Base-by-base conservation (phyloP, 495 filamentous ascomycete species). In the Hyaloscypha bicolor region DNA sequence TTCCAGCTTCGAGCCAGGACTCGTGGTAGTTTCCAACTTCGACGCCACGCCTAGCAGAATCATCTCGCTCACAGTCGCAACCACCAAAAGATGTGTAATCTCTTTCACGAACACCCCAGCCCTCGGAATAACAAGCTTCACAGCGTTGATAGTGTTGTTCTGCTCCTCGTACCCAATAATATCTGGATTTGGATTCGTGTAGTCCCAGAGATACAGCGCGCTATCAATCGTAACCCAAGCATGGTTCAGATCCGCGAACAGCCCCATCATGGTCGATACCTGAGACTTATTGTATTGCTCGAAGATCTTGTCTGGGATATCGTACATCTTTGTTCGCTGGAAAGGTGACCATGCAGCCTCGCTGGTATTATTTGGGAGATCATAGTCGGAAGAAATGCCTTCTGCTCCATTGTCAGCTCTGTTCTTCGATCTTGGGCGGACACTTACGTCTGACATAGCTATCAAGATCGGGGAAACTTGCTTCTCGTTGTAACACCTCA, bases 141-240 rank as follows among this genome's bases (percentile, higher is more conserved):
- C 92, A 32, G 90, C 86, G 31, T 90, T 92, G 69, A 99, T 97
- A 64, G 83, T 90, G 74, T 96, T 89, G 6, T 87, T 80, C 76
- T 93, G 91, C 61, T 95, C 93, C 76, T 98, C 95, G 74, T 89
- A 98, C 33, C 94, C 95, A 63, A 95, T 89, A n/a, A 97, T 77
- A 71, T 95, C 91, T 29, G 94, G 90, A 72, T 93, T 89, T 32
- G 91, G 89, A 67, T 90, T 85, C 11, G 93, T 94, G 74, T 97
- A 99, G 77, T 99, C 95, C 95, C 95, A 99, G 14, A 99, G 82
- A 75, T 98, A 99, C 31, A 99, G 83, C 62, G 91, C 89, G 77
- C 95, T 97, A 79, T 99, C 95, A 73, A 99, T 96, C 0, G 91
- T 85, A 25, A 96, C 90, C 93, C 94, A 99, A 55, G 94, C 94